Conservation (phyloP, 768 basidiomycete species). For the Lenzites betulinus region DNA sequence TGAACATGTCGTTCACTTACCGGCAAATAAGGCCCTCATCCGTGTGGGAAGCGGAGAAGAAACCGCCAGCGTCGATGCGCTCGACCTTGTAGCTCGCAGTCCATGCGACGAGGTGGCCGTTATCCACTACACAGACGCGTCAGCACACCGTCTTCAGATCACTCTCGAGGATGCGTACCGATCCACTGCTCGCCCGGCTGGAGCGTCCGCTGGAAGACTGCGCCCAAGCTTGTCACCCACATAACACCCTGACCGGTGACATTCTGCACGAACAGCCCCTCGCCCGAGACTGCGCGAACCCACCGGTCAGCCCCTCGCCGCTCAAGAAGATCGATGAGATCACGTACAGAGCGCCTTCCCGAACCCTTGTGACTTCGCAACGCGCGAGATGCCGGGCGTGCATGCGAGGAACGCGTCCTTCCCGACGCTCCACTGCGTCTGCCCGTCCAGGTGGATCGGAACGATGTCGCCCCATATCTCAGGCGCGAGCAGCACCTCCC, state of each 20-base stretch:
- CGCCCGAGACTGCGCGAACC: constrained; percentile 33
- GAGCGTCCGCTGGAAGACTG: constrained; percentile 32
- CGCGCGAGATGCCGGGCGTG: constrained; percentile 29
- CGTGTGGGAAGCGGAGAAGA: constrained; percentile 32
- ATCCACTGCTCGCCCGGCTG: constrained; percentile 36
- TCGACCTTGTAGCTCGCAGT: constrained; percentile 36
- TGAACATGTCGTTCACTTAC: constrained; percentile 16
- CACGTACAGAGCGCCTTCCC: constrained; percentile 35
- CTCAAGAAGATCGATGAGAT: too few species aligned
- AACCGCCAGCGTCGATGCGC: constrained; percentile 34
- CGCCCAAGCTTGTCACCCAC: constrained; percentile 36
- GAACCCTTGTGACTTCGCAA: constrained; percentile 33
- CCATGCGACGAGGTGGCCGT: constrained; percentile 41
- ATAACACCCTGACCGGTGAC: constrained; percentile 31
- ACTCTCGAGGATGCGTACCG: constrained; percentile 18
- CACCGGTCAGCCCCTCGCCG: too few species aligned
- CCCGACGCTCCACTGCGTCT: constrained; percentile 31
- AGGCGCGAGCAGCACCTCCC: constrained; percentile 35
- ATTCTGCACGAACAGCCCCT: constrained; percentile 35
- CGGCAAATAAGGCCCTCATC: constrained; percentile 37
- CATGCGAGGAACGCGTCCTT: constrained; percentile 36
- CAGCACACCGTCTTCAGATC: too few species aligned
- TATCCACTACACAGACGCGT: constrained; percentile 32
- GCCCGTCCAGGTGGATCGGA: constrained; percentile 33
- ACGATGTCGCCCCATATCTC: constrained; percentile 39